Evolutionary conservation across 805 yeast species (phyloP), one percentile per base, ranked within the genome.

Genomic region (Candida wancherniae): DNA sequence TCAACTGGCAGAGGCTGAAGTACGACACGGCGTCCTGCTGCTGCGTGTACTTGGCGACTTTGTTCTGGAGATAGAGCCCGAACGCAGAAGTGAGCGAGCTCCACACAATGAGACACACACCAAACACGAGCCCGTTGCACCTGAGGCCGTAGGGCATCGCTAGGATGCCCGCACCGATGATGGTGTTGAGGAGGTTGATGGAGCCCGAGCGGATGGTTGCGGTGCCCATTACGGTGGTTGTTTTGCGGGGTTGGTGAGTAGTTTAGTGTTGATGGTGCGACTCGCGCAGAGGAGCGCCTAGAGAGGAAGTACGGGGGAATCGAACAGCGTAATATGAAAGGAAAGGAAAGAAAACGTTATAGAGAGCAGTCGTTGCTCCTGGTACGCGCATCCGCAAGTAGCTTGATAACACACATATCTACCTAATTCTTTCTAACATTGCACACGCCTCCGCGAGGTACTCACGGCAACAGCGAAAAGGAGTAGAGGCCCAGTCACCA

Each of bases 161-260:
- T 15, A 83, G 65, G 24, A 82, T 63, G 1, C 94, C 94, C 0
- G 92, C 86, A 5, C 94, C 94, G 9, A 84, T 69, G 33, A 84
- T 80, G 15, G 92, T 83, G 58, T 84, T 84, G 33, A 80, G 70
- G 22, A 84, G 63, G 55, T 79, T 81, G 31, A 82, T 63, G 11
- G 75, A 60, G 2, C 90, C 80, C 1, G 88, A 80, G 2, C 50
- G 38, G 15, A 69, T 58, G 9, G 80, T 42, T 9, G 48, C 48
- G 17, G 29, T 34, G n/a, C 44, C 47, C 47, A 42, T 42, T 9
- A 4, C 25, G 4, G 6, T 22, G 14, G 14, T 6, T 12, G 5
- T 9, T 9, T 5, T 22, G 5, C 9, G 7, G 20, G 20, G 7
- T 18, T 18, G 20, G 20, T 7, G 7, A 18, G 20, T 7, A 7